Conservation (phyloP, 495 filamentous ascomycete genomes). For the Penicillium waksmanii region DNA sequence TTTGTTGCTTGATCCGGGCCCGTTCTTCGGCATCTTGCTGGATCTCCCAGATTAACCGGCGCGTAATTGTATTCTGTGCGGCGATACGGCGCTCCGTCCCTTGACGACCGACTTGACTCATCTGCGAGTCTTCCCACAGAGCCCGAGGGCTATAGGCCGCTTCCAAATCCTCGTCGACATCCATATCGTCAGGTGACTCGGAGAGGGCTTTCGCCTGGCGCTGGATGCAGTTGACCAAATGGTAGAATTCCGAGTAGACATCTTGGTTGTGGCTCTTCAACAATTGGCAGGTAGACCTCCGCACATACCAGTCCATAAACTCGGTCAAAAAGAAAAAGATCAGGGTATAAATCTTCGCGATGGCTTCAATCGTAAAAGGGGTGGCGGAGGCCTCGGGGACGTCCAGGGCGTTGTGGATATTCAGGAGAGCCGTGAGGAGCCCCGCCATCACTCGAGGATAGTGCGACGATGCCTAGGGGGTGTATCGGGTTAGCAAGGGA, state of each 20-base stretch:
- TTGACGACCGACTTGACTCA: slow-evolving; percentile 44
- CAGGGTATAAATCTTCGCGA: slow-evolving; percentile 48
- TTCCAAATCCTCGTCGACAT: slow-evolving; percentile 34
- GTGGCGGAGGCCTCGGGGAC: slow-evolving; percentile 23
- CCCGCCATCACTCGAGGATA: slow-evolving; percentile 51
- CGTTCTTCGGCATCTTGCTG: slow-evolving; percentile 42
- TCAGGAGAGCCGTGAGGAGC: slow-evolving; percentile 43
- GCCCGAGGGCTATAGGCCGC: slow-evolving; percentile 29
- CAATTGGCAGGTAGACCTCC: slow-evolving; percentile 44
- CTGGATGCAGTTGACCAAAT: slow-evolving; percentile 44
- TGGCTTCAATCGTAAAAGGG: slow-evolving; percentile 28
- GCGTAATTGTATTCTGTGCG: slow-evolving; percentile 44
- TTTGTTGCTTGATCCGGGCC: slow-evolving; percentile 27
- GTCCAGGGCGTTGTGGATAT: slow-evolving; percentile 46
- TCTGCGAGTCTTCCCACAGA: slow-evolving; percentile 41
- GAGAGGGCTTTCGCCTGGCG: slow-evolving; percentile 31
- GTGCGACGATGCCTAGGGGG: slow-evolving; percentile 45
- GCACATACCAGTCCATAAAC: slow-evolving; percentile 53
- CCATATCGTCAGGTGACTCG: slow-evolving; percentile 26
- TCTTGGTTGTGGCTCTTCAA: slow-evolving; percentile 52
- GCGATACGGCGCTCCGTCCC: slow-evolving; percentile 40
- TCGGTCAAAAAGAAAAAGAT: slow-evolving; percentile 52
- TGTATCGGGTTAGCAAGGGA: neutral
- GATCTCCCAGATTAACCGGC: slow-evolving; percentile 49
- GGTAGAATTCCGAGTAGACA: slow-evolving; percentile 45